phyloP scores from a whole-genome alignment of 1,139 yeast genomes.

The Zygosaccharomyces pseudobailii region DNA sequence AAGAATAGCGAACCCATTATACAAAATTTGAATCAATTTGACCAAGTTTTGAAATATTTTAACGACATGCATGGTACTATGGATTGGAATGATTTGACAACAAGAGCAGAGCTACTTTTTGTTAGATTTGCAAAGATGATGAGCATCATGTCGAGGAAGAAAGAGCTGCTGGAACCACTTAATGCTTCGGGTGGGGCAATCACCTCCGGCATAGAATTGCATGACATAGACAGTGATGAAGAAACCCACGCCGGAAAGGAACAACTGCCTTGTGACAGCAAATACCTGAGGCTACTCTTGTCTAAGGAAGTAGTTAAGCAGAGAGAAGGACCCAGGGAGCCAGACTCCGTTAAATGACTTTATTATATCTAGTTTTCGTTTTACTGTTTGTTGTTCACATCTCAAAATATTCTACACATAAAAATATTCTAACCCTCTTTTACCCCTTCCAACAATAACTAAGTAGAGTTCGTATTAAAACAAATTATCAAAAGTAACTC shows the following conservation, averaged over 20 bases:
- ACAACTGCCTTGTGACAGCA: slow-evolving; percentile 38
- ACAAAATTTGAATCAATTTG: slow-evolving; percentile 70
- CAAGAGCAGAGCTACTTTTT: slow-evolving; percentile 77
- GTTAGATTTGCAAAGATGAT: slow-evolving; percentile 74
- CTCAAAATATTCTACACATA: neutral
- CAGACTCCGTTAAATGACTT: slow-evolving; percentile 17
- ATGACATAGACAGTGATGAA: slow-evolving; percentile 34
- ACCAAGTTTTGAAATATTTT: slow-evolving; percentile 87
- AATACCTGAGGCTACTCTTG: slow-evolving; percentile 55
- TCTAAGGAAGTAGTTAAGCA: slow-evolving; percentile 58
- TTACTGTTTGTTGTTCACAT: neutral
- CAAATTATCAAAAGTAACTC: too few species aligned
- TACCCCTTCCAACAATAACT: neutral
- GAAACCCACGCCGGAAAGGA: slow-evolving; percentile 6
- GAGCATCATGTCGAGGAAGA: slow-evolving; percentile 47
- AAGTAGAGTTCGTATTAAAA: too few species aligned
- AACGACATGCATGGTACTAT: slow-evolving; percentile 79
- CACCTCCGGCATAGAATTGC: slow-evolving; percentile 10
- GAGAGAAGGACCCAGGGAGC: slow-evolving; percentile 47
- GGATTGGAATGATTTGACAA: slow-evolving; percentile 67
- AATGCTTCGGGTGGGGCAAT: slow-evolving; percentile 7
- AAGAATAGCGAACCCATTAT: slow-evolving; percentile 78
- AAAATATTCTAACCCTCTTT: neutral
- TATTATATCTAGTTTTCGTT: neutral
- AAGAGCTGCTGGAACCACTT: slow-evolving; percentile 11